Evolutionary conservation across 2,329 filamentous ascomycete species (phyloP).

Genomic region (Emericellopsis atlantica): DNA sequence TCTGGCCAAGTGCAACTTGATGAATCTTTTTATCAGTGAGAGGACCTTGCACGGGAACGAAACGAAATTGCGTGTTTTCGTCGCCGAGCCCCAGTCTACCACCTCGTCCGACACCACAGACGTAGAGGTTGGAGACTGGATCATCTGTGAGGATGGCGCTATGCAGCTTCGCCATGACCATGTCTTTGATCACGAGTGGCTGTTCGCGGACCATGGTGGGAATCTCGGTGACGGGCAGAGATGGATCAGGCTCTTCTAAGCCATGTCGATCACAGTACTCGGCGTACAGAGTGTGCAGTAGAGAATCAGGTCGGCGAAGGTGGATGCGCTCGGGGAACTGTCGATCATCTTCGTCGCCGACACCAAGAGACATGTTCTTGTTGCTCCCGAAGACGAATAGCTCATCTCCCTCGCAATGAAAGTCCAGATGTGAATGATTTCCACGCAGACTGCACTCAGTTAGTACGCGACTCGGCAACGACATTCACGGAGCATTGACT

Average conservation of each 20-base stretch:
- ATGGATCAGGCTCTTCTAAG: constrained; percentile 11
- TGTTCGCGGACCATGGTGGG: constrained; percentile 61
- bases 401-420: constrained; percentile 53
- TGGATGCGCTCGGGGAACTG: constrained; percentile 81
- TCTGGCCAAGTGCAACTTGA: constrained; percentile 76
- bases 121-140: constrained; percentile 78
- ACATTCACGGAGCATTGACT: constrained; percentile 6
- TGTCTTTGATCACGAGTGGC: constrained; percentile 66
- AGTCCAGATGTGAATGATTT: neutral
- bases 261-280: constrained; percentile 47
- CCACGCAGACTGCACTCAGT: neutral
- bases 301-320: constrained; percentile 62
- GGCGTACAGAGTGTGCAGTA: constrained; percentile 59
- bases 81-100: constrained; percentile 82
- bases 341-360: constrained; percentile 91
- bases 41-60: constrained; percentile 68
- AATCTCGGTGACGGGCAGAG: constrained; percentile 34
- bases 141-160: constrained; percentile 82
- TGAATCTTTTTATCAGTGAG: constrained; percentile 62
- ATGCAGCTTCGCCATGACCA: constrained; percentile 82
- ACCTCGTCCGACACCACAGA: constrained; percentile 84
- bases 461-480: neutral
- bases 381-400: constrained; percentile 93
- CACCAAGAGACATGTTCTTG: constrained; percentile 82
- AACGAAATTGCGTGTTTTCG: constrained; percentile 79